These are phyloP conservation scores for Pyricularia sp. DNA, from an alignment of 2,329 filamentous ascomycete genomes.

Conservation along the genomic window DNA sequence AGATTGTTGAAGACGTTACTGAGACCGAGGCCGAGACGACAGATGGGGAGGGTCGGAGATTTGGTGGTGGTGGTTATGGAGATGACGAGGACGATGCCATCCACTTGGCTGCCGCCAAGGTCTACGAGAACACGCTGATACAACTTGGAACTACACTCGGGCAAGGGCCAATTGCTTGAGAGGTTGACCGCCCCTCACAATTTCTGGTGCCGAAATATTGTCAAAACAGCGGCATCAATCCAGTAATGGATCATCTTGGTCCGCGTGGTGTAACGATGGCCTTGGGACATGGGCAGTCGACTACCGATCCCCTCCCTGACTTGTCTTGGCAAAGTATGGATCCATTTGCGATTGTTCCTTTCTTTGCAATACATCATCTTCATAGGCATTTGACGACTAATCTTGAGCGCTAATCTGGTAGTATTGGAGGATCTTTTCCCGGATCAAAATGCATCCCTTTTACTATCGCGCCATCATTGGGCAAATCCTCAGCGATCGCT, in stretches of 20 bases:
- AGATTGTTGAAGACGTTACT: constrained; percentile 24
- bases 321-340: background rate
- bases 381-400: background rate
- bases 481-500: no score
- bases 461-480: no score
- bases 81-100: constrained; percentile 30
- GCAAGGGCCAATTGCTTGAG: constrained; percentile 14
- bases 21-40: constrained; percentile 20
- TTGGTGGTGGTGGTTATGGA: constrained; percentile 17
- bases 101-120: constrained; percentile 62
- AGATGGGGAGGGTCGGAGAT: constrained; percentile 18
- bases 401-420: background rate
- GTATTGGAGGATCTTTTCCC: background rate
- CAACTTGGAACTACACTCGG: constrained; percentile 62
- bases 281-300: background rate
- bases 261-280: background rate
- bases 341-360: background rate
- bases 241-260: background rate
- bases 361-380: background rate
- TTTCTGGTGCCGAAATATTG: background rate
- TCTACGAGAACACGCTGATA: constrained; percentile 74
- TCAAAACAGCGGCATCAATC: background rate
- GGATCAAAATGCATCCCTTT: no score
- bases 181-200: background rate
- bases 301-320: background rate